Percentiles rank a stretch among this genome's conserved stretches.
These are phyloP conservation scores for Delphinella strobiligena DNA, from an alignment of 2,329 filamentous ascomycete genomes.

Conservation along the genomic window DNA sequence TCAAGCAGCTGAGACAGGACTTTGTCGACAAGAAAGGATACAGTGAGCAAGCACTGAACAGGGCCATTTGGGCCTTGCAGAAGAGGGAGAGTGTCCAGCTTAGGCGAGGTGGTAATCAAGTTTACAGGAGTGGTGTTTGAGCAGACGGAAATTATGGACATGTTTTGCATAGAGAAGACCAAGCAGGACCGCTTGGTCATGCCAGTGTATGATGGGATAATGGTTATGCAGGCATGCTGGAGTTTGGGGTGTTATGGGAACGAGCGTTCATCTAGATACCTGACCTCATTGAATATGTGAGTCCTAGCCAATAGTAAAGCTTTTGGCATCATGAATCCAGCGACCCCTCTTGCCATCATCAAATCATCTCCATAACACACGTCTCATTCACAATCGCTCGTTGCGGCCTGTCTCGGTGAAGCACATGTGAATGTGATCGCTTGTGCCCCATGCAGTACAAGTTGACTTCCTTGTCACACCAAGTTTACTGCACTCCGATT, in stretches of 20 bases:
- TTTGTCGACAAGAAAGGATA: conserved; percentile 89
- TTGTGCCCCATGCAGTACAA: no score
- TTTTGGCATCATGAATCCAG: not conserved
- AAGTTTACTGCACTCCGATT: no score
- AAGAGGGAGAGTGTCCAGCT: conserved; percentile 78
- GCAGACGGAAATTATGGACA: no score
- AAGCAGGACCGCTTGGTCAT: not conserved
- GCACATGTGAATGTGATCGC: not conserved
- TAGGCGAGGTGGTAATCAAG: conserved; percentile 61
- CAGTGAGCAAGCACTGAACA: conserved; percentile 71
- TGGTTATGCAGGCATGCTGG: not conserved
- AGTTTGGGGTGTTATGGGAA: not conserved
- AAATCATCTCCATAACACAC: no score
- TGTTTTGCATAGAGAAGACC: no score
- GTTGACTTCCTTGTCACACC: no score
- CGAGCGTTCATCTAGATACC: not conserved
- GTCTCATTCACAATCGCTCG: no score
- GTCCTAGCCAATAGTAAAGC: not conserved
- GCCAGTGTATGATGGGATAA: not conserved
- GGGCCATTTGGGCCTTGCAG: conserved; percentile 76
- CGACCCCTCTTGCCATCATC: no score
- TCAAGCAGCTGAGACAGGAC: conserved; percentile 75
- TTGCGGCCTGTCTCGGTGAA: not conserved
- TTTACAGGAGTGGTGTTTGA: conserved; percentile 41
- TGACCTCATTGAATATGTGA: not conserved